Base-by-base conservation (phyloP, 805 yeast genomes). In the Yarrowia sp. region DNA sequence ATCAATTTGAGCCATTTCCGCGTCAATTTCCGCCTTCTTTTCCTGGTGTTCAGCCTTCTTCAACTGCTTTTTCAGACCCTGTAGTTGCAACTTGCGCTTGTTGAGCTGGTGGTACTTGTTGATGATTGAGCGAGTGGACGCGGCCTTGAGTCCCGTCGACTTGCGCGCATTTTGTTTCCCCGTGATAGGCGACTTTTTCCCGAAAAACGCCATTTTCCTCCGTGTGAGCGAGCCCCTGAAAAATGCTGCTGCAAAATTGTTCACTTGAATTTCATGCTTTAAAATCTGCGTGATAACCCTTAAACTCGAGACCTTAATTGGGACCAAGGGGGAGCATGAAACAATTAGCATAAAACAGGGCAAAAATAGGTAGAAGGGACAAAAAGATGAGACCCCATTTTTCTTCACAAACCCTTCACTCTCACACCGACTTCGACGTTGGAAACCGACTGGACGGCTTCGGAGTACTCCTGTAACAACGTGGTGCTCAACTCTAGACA, bases 1-100 rank as follows among this genome's bases (percentile, higher is more conserved):
- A 71, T 87, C 89, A 7, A 92, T 85, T 64, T 81, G 81, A 0
- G 85, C 89, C 12, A 89, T 15, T 11, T 63, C 56, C 56, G 36
- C 15, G 5, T 38, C 65, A 8, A 59, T 32, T 14, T 59, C 65
- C 14, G 19, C 16, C 42, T 43, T 45, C 35, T 45, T 59, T 8
- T 8, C 40, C 26, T 14, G 19, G 9, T 41, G 43, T 8, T 56
- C 63, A 5, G 38, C 63, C 48, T 36, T 42, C 22, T 59, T 59
- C 65, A 45, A 5, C 35, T 16, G 42, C 52, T 59, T 45, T n/a
- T 35, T 45, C 52, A 59, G 52, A 41, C 65, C 65, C 42, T 45
- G 52, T 8, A 59, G 14, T 42, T 59, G 65, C 26, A 59, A 14
- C 16, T 59, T 43, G 5, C 52, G 50, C 19, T 59, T 59, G 46